These are phyloP conservation scores for Saitozyma podzolica DNA, from an alignment of 768 basidiomycete genomes.

Conservation along the genomic window DNA sequence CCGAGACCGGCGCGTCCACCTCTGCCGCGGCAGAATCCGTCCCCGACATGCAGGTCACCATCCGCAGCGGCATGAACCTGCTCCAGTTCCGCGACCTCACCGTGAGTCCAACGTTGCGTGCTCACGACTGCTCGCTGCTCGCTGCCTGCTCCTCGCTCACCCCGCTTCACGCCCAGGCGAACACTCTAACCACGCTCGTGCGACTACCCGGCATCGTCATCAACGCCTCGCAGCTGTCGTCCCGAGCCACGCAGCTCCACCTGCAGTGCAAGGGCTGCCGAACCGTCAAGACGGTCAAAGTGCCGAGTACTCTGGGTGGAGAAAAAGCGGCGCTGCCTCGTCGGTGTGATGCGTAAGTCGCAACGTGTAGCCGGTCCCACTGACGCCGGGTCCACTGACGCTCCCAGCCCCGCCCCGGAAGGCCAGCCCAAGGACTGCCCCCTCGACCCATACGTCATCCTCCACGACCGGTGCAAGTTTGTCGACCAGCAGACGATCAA, in stretches of 20 bases:
- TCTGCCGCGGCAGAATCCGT: conserved; percentile 53
- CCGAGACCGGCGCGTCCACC: conserved; percentile 54
- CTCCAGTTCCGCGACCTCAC: conserved; percentile 91
- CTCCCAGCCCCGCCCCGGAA: conserved; percentile 60
- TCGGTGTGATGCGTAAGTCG: conserved; percentile 69
- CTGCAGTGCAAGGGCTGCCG: conserved; percentile 91
- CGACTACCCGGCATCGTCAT: conserved; percentile 98
- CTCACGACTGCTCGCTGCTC: neutral
- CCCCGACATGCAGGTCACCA: conserved; percentile 79
- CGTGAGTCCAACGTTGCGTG: too few relatives aligned
- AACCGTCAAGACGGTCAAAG: conserved; percentile 73
- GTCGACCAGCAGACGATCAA: conserved; percentile 96
- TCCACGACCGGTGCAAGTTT: conserved; percentile 90
- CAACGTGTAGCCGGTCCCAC: neutral
- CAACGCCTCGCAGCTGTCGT: conserved; percentile 88
- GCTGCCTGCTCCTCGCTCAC: conserved; percentile 1
- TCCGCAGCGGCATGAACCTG: conserved; percentile 87
- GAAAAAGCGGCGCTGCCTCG: conserved; percentile 84
- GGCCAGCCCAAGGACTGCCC: conserved; percentile 94
- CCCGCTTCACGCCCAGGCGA: conserved; percentile 55
- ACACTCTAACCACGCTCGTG: conserved; percentile 93
- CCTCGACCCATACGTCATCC: conserved; percentile 89
- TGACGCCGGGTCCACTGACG: conserved; percentile 1
- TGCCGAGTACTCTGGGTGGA: conserved; percentile 81
- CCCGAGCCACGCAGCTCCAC: conserved; percentile 86